Evolutionary conservation across 2,329 filamentous ascomycete species (phyloP).

Genomic region (Emydomyces testavorans): DNA sequence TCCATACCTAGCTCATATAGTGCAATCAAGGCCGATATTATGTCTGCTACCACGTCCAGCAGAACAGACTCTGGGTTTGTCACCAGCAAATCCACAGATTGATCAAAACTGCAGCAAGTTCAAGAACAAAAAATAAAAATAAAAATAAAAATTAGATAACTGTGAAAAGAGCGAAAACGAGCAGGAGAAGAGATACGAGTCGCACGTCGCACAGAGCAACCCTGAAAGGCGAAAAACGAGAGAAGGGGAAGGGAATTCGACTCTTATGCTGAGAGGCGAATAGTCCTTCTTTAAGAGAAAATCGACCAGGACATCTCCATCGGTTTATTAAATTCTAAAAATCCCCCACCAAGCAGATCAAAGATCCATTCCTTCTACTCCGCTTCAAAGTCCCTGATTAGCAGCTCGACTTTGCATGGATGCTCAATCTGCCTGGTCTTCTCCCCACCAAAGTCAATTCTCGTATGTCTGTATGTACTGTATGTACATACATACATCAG

Average conservation of each 20-base stretch:
- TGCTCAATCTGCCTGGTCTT: too few relatives aligned
- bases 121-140: too few relatives aligned
- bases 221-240: constrained; percentile 11
- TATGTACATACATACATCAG: too few relatives aligned
- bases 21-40: neutral
- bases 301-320: neutral
- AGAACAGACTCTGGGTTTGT: neutral
- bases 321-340: neutral
- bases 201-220: constrained; percentile 4
- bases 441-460: too few relatives aligned
- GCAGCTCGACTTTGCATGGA: too few relatives aligned
- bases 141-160: too few relatives aligned
- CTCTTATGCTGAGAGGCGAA: neutral
- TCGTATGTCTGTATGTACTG: too few relatives aligned
- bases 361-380: neutral
- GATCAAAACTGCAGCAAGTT: too few relatives aligned
- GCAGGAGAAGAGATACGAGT: neutral
- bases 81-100: neutral
- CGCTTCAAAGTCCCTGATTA: too few relatives aligned
- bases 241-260: constrained; percentile 2
- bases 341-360: neutral
- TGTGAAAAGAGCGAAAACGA: neutral
- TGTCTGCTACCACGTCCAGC: neutral
- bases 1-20: constrained; percentile 1
- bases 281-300: neutral